A percentile compares a stretch with the other conserved stretches of the same genome.
Evolutionary conservation across 2,329 filamentous ascomycete species (phyloP).

Genomic region (Colletotrichum musicola): DNA sequence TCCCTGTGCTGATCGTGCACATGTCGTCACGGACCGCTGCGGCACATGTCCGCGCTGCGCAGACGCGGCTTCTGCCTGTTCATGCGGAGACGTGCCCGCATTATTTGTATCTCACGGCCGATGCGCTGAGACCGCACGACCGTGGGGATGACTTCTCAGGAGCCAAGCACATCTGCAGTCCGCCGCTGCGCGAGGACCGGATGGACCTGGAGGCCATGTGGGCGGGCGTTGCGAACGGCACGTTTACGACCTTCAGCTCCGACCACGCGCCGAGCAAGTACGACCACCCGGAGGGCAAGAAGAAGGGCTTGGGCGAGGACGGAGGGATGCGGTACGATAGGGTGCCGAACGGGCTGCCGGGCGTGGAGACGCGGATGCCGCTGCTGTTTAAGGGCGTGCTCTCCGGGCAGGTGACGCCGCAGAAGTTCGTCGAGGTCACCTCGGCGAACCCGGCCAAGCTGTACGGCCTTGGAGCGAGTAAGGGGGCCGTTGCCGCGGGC

Average conservation of each 20-base stretch:
- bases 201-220: conserved; percentile 64
- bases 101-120: conserved; percentile 65
- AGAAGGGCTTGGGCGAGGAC: conserved; percentile 51
- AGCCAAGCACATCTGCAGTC: conserved; percentile 67
- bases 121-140: conserved; percentile 51
- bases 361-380: conserved; percentile 68
- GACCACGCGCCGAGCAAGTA: conserved; percentile 63
- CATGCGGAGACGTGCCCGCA: conserved; percentile 69
- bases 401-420: conserved; percentile 53
- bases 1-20: conserved; percentile 67
- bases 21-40: conserved; percentile 62
- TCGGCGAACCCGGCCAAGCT: conserved; percentile 68
- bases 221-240: conserved; percentile 62
- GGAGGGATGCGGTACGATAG: conserved; percentile 59
- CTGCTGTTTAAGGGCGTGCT: conserved; percentile 52
- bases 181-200: conserved; percentile 59
- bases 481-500: conserved; percentile 64
- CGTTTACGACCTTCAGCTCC: conserved; percentile 63
- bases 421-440: conserved; percentile 67
- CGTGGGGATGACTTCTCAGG: conserved; percentile 63
- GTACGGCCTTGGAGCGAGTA: conserved; percentile 65
- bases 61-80: conserved; percentile 58
- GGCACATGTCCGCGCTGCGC: conserved; percentile 58
- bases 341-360: conserved; percentile 70
- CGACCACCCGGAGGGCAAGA: conserved; percentile 62